Percentiles rank a stretch among this genome's conserved stretches.
These are phyloP conservation scores for Trichoderma atroviride DNA, from an alignment of 2,329 filamentous ascomycete genomes.

Conservation along the genomic window DNA sequence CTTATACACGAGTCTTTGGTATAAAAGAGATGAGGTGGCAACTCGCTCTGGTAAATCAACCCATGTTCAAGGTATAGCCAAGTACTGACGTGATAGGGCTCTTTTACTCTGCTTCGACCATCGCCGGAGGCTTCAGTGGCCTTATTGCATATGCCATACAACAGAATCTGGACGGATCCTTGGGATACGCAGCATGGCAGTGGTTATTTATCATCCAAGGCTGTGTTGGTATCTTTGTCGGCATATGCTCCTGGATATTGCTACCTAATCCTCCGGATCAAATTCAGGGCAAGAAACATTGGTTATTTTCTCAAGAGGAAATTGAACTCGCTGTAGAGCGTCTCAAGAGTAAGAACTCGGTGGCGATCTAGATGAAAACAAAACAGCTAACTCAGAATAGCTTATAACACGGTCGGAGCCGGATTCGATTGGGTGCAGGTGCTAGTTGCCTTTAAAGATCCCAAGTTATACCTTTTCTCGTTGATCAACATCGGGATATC, in stretches of 20 bases:
- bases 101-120: conserved; percentile 1
- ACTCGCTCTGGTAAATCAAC: not conserved
- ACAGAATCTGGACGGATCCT: not conserved
- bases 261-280: conserved; percentile 7
- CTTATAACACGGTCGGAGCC: conserved; percentile 5
- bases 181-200: not conserved
- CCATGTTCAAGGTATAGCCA: too few species aligned
- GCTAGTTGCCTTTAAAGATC: not conserved
- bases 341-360: not conserved
- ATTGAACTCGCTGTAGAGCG: conserved; percentile 6
- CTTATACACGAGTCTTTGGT: conserved; percentile 13
- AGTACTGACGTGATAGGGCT: not conserved
- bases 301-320: not conserved
- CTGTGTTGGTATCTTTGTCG: conserved; percentile 14
- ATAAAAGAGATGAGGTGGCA: conserved; percentile 4
- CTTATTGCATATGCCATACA: conserved; percentile 9
- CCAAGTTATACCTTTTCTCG: not conserved
- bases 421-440: not conserved
- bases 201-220: not conserved
- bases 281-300: not conserved
- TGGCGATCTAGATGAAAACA: fast-evolving
- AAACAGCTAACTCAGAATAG: not conserved
- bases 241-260: not conserved
- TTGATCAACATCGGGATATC: not conserved
- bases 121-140: not conserved